These are phyloP conservation scores for Selaginella tamariscina DNA, from an alignment of 75 land plant species.

Conservation along the genomic window DNA sequence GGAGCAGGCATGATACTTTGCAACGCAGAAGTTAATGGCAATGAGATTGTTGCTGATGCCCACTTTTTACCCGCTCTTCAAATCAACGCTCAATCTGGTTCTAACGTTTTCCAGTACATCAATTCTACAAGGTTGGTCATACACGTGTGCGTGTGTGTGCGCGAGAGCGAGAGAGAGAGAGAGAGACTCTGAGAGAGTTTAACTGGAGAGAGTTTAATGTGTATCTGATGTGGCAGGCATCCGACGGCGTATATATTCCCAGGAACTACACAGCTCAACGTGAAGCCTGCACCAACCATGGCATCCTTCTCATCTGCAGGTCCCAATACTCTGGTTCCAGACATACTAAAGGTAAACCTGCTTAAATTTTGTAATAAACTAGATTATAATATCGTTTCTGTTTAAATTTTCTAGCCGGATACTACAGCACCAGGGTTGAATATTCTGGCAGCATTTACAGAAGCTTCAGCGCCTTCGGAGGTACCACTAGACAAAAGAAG, in stretches of 20 bases:
- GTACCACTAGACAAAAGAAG: too few species aligned
- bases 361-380: too few species aligned
- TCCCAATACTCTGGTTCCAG: conserved; percentile 1
- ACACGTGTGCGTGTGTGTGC: too few species aligned
- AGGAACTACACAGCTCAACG: neutral
- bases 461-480: neutral
- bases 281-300: conserved; percentile 7
- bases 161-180: too few species aligned
- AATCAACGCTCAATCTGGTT: conserved; percentile 25
- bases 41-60: conserved; percentile 31
- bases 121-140: conserved; percentile 28
- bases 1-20: conserved; percentile 46
- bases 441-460: neutral
- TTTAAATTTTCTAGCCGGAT: neutral
- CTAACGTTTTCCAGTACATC: conserved; percentile 30
- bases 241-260: conserved; percentile 1
- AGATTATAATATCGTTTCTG: too few species aligned
- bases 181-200: too few species aligned
- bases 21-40: conserved; percentile 23
- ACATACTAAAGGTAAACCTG: conserved; percentile 7
- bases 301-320: conserved; percentile 11
- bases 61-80: conserved; percentile 49
- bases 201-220: too few species aligned
- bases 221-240: too few species aligned
- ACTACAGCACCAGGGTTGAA: neutral